Conservation (phyloP, 2,329 filamentous ascomycete species). For the Sclerotinia glacialis region DNA sequence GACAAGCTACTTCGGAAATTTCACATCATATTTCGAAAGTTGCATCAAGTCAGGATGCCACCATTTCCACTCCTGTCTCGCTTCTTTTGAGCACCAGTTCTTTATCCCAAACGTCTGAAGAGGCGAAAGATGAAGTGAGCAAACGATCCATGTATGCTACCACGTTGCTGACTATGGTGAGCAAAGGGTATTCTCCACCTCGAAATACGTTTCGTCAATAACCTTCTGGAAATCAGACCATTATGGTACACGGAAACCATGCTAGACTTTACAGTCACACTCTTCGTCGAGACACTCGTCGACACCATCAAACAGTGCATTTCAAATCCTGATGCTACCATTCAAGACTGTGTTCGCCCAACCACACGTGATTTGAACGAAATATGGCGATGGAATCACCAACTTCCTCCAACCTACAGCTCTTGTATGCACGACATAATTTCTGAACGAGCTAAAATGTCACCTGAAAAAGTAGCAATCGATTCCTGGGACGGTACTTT, state of each 20-base stretch:
- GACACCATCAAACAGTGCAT: slow-evolving; percentile 43
- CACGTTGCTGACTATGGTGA: slow-evolving; percentile 13
- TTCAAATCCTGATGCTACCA: slow-evolving; percentile 33
- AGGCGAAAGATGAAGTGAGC: slow-evolving; percentile 34
- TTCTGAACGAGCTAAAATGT: slow-evolving; percentile 20
- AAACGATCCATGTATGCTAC: background rate
- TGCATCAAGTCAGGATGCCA: background rate
- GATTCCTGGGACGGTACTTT: slow-evolving; percentile 33
- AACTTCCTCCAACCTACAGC: slow-evolving; percentile 44
- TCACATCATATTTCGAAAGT: slow-evolving; percentile 31
- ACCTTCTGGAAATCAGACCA: slow-evolving; percentile 41
- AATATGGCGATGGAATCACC: slow-evolving; percentile 50
- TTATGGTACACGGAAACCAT: slow-evolving; percentile 41
- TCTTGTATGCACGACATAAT: slow-evolving; percentile 33
- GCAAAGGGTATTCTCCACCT: slow-evolving; percentile 9
- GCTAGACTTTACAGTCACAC: slow-evolving; percentile 44
- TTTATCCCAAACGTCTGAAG: slow-evolving; percentile 20
- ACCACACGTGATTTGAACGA: slow-evolving; percentile 44
- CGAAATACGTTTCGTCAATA: slow-evolving; percentile 23
- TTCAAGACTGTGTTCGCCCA: slow-evolving; percentile 40
- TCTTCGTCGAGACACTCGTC: slow-evolving; percentile 45
- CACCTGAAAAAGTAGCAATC: slow-evolving; percentile 31
- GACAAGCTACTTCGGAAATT: slow-evolving; percentile 36
- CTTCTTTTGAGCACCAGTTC: slow-evolving; percentile 28
- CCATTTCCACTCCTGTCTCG: slow-evolving; percentile 17